Percentiles rank a stretch among this genome's conserved stretches.
These are phyloP conservation scores for Cordia subcordata DNA, from an alignment of 257 asterid species.

Conservation along the genomic window DNA sequence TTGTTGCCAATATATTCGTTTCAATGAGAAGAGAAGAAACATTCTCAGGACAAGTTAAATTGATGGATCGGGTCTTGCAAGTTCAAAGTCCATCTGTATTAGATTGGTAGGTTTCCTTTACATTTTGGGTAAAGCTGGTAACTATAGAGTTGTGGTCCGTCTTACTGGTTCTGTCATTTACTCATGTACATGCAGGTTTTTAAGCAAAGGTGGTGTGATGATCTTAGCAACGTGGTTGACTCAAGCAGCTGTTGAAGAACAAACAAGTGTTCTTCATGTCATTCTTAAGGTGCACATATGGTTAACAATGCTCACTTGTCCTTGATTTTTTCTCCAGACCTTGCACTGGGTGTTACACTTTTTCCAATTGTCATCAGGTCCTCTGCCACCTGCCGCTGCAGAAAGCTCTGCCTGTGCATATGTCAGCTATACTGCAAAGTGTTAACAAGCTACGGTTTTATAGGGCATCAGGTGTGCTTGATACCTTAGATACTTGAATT, in stretches of 20 bases:
- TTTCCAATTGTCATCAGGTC: slow-evolving; percentile 45
- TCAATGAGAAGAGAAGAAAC: slow-evolving; percentile 88
- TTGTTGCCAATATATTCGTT: slow-evolving; percentile 62
- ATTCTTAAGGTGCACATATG: slow-evolving; percentile 56
- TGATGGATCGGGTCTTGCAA: slow-evolving; percentile 80
- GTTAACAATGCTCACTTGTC: neutral
- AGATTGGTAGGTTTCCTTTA: slow-evolving; percentile 47
- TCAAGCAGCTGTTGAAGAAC: slow-evolving; percentile 91
- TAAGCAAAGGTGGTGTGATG: slow-evolving; percentile 80
- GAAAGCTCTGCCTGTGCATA: slow-evolving; percentile 81
- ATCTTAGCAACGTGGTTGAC: slow-evolving; percentile 93
- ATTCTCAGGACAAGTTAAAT: slow-evolving; percentile 78
- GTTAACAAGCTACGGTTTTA: slow-evolving; percentile 86
- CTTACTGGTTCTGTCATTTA: slow-evolving; percentile 13
- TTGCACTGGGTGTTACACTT: slow-evolving; percentile 8
- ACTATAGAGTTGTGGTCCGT: neutral
- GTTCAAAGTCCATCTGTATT: slow-evolving; percentile 63
- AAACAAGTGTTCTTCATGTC: slow-evolving; percentile 64
- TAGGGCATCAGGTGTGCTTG: slow-evolving; percentile 79
- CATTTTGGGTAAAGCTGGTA: neutral
- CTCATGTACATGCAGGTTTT: slow-evolving; percentile 55
- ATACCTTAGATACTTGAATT: slow-evolving; percentile 20
- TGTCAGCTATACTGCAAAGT: slow-evolving; percentile 94
- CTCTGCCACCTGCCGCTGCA: slow-evolving; percentile 81
- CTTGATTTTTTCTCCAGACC: neutral